phyloP scores from a whole-genome alignment of 441 rosid species.

The Brassica hybrid region DNA sequence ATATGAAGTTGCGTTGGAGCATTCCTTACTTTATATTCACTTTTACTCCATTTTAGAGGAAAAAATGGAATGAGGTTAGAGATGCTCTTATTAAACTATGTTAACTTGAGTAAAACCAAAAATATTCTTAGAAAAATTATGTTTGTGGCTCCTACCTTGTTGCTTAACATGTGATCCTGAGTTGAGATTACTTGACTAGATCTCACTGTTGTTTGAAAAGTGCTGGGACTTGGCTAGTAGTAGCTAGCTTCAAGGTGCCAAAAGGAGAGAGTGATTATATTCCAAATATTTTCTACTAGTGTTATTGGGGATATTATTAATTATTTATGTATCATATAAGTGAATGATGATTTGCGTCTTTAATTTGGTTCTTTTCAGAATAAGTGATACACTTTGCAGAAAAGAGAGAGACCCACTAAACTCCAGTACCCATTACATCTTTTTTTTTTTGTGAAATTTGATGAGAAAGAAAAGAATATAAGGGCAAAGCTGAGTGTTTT shows the following conservation, averaged over 20 bases:
- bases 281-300: slow-evolving; percentile 29
- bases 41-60: too few species aligned
- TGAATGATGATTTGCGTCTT: slow-evolving; percentile 46
- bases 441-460: slow-evolving; percentile 49
- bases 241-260: slow-evolving; percentile 36
- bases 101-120: too few species aligned
- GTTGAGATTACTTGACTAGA: slow-evolving; percentile 28
- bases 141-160: slow-evolving; percentile 31
- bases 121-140: background rate
- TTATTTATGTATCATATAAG: slow-evolving; percentile 25
- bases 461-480: slow-evolving; percentile 48
- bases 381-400: slow-evolving; percentile 51
- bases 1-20: too few species aligned
- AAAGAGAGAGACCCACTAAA: slow-evolving; percentile 67
- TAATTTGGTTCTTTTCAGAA: slow-evolving; percentile 42
- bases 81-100: too few species aligned
- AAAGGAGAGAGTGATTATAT: slow-evolving; percentile 22
- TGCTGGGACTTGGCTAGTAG: slow-evolving; percentile 30
- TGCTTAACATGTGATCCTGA: slow-evolving; percentile 32
- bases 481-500: slow-evolving; percentile 69
- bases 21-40: too few species aligned
- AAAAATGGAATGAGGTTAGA: too few species aligned
- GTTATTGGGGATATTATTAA: slow-evolving; percentile 17
- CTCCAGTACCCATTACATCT: slow-evolving; percentile 46
- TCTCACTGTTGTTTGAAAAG: slow-evolving; percentile 33